These are phyloP conservation scores for Globomyces sp. DNA, from an alignment of 371 early-diverging fungal genomes.

Conservation along the genomic window DNA sequence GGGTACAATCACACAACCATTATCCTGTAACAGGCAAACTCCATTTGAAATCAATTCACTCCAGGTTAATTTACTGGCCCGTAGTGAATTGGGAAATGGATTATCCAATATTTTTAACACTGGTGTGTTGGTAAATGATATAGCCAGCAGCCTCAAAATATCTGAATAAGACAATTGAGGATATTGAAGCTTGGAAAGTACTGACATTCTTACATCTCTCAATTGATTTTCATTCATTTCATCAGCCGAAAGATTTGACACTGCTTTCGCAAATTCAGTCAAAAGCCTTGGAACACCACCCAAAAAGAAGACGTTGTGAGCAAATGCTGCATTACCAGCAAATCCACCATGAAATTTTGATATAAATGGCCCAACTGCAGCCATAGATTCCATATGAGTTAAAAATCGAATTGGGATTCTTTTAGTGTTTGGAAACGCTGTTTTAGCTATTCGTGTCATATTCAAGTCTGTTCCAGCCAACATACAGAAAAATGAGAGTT, in stretches of 20 bases:
- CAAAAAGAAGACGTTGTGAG: conserved; percentile 20
- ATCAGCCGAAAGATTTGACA: neutral
- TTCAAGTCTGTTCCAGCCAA: conserved; percentile 21
- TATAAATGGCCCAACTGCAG: conserved; percentile 14
- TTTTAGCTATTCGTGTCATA: conserved; percentile 15
- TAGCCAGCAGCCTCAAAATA: conserved; percentile 19
- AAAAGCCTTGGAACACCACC: conserved; percentile 25
- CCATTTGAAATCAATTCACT: conserved; percentile 19
- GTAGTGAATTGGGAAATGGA: conserved; percentile 14
- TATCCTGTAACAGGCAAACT: conserved; percentile 19
- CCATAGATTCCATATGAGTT: conserved; percentile 19
- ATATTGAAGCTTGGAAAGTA: neutral
- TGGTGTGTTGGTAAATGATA: conserved; percentile 23
- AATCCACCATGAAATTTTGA: conserved; percentile 14
- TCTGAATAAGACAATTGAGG: conserved; percentile 17
- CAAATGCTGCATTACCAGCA: conserved; percentile 17
- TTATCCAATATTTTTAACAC: neutral
- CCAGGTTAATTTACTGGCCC: conserved; percentile 12
- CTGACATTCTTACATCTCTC: neutral
- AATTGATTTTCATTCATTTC: conserved; percentile 15
- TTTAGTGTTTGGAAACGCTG: conserved; percentile 12
- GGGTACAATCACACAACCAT: conserved; percentile 20
- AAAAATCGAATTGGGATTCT: conserved; percentile 19
- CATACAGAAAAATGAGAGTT: conserved; percentile 18
- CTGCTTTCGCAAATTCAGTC: conserved; percentile 11